Conservation (phyloP, 805 yeast genomes). For the Lachancea meyersii region DNA sequence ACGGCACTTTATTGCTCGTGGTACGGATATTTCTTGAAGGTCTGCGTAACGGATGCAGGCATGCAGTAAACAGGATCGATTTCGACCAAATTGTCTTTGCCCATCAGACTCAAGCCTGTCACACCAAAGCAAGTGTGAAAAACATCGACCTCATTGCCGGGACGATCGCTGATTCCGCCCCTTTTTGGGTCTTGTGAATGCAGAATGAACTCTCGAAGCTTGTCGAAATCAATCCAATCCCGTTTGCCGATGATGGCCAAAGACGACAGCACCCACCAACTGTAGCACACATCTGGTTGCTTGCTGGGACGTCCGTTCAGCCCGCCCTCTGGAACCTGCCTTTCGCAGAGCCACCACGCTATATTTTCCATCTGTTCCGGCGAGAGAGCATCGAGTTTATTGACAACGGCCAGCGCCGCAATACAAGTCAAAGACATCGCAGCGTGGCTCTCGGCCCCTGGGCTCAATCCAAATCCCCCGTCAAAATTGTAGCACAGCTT, state of each 20-base stretch:
- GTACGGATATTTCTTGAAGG: constrained; percentile 35
- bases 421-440: constrained; percentile 87
- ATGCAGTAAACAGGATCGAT: constrained; percentile 87
- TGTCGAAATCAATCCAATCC: constrained; percentile 70
- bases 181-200: constrained; percentile 64
- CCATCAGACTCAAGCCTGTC: constrained; percentile 78
- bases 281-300: constrained; percentile 93
- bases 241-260: constrained; percentile 58
- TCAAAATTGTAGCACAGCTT: constrained; percentile 78
- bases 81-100: constrained; percentile 48
- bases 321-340: constrained; percentile 85
- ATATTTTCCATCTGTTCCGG: constrained; percentile 40
- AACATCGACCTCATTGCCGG: constrained; percentile 86
- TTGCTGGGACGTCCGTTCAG: constrained; percentile 95
- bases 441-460: constrained; percentile 93
- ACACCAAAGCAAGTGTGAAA: constrained; percentile 89
- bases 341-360: constrained; percentile 84
- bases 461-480: constrained; percentile 90
- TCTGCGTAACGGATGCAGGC: constrained; percentile 43
- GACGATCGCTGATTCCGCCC: constrained; percentile 93
- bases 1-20: constrained; percentile 3
- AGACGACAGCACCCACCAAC: constrained; percentile 93
- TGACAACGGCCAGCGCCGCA: constrained; percentile 69
- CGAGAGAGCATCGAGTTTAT: constrained; percentile 44
- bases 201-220: constrained; percentile 61